Evolutionary conservation across 129 eudicot genomes (phyloP).

Genomic region (Lonicera japonica): DNA sequence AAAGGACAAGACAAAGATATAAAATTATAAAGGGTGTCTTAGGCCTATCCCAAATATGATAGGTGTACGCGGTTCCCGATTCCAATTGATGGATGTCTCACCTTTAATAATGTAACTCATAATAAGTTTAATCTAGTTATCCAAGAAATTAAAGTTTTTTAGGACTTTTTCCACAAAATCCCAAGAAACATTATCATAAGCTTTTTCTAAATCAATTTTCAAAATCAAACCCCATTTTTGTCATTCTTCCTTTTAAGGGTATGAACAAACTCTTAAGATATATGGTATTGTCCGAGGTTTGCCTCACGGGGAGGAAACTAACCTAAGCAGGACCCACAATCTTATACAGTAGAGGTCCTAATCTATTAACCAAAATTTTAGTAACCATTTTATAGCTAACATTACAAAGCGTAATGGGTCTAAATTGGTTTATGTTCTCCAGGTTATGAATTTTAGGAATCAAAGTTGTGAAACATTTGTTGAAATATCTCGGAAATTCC

Average conservation of each 20-base stretch:
- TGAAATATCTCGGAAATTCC: no score
- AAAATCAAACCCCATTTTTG: not conserved
- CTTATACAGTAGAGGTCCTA: no score
- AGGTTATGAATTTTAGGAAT: not conserved
- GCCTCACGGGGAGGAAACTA: no score
- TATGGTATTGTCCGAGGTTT: not conserved
- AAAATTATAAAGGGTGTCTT: not conserved
- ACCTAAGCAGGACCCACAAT: no score
- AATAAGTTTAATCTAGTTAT: not conserved
- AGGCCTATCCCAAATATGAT: not conserved
- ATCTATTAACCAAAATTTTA: no score
- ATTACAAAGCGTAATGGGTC: not conserved
- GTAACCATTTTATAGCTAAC: no score
- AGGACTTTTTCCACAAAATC: not conserved
- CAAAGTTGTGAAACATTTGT: not conserved
- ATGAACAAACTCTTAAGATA: not conserved
- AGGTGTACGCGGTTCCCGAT: not conserved
- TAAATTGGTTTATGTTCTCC: no score
- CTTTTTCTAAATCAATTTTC: not conserved
- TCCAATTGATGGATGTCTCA: not conserved
- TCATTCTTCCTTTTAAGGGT: not conserved
- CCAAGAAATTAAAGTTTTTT: no score
- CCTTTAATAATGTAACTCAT: not conserved
- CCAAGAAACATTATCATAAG: not conserved
- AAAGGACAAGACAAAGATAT: not conserved